A percentile compares a stretch with the other conserved stretches of the same genome.
Conservation (phyloP, 163 green algal genomes). For the Smithsoniella earleae region DNA sequence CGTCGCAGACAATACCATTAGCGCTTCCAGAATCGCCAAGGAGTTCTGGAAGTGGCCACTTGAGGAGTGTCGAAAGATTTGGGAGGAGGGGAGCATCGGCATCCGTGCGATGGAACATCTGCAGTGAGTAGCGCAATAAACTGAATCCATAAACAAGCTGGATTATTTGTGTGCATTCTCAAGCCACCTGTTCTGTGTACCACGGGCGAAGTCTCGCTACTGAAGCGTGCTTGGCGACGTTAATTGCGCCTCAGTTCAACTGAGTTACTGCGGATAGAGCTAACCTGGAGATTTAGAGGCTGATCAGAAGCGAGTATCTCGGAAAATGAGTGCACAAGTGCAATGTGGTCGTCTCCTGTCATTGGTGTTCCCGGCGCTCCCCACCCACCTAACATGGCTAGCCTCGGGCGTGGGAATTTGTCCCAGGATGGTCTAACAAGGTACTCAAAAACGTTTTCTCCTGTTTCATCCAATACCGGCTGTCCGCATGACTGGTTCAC, state of each 20-base stretch:
- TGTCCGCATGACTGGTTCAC: background rate
- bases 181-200: no score
- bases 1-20: slow-evolving; percentile 4
- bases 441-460: slow-evolving; percentile 8
- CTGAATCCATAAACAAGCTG: background rate
- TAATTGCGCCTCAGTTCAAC: no score
- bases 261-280: no score
- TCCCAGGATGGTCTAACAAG: background rate
- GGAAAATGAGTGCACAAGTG: background rate
- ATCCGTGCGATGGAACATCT: slow-evolving; percentile 18
- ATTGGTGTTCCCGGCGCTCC: background rate
- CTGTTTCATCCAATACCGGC: background rate
- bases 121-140: background rate
- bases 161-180: no score
- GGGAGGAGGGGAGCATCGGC: slow-evolving; percentile 14
- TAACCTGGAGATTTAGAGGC: slow-evolving; percentile 13
- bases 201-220: no score
- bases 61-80: background rate
- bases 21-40: background rate
- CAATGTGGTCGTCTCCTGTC: slow-evolving; percentile 3
- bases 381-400: slow-evolving; percentile 21
- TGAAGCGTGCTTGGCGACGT: no score
- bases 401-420: slow-evolving; percentile 11
- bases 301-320: slow-evolving; percentile 6
- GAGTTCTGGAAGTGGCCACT: slow-evolving; percentile 17